phyloP scores from a whole-genome alignment of 768 basidiomycete species.

The Boletellus ananiceps region DNA sequence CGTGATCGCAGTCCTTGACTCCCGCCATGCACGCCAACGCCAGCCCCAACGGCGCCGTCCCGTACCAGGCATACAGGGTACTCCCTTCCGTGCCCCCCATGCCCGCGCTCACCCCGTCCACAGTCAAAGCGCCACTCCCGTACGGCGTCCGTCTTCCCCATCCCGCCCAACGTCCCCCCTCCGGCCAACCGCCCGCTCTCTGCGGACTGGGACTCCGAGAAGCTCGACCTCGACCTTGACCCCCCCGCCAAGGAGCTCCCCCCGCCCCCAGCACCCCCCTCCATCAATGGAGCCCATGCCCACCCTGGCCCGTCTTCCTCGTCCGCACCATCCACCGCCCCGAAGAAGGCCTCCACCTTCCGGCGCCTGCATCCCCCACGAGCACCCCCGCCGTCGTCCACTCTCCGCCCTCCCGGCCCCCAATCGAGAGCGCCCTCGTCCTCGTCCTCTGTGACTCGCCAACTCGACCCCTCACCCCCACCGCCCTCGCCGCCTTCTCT shows the following conservation, averaged over 20 bases:
- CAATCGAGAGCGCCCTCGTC: constrained; percentile 18
- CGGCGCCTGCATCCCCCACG: constrained; percentile 43
- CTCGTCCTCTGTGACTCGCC: constrained; percentile 18
- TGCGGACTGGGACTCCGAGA: constrained; percentile 24
- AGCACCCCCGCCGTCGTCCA: constrained; percentile 18
- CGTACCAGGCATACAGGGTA: constrained; percentile 50
- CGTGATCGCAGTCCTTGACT: constrained; percentile 8
- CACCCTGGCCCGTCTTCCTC: not conserved
- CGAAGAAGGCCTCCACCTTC: constrained; percentile 45
- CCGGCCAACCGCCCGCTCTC: constrained; percentile 13
- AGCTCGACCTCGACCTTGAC: constrained; percentile 9
- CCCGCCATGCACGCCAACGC: constrained; percentile 14
- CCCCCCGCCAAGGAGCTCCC: not conserved
- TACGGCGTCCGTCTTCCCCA: constrained; percentile 29
- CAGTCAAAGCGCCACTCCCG: constrained; percentile 49
- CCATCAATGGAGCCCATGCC: not conserved
- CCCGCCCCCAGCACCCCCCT: not conserved
- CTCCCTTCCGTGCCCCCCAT: accelerated
- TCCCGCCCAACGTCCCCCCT: constrained; percentile 23
- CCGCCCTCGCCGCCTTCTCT: constrained; percentile 26
- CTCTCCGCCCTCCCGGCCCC: constrained; percentile 30
- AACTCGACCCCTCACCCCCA: constrained; percentile 20
- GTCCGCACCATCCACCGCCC: not conserved
- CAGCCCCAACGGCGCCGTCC: constrained; percentile 22
- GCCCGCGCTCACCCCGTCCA: not conserved